A percentile compares a stretch with the other conserved stretches of the same genome.
These are phyloP conservation scores for Rhodomyrtus tomentosa DNA, from an alignment of 345 rosid species.

Conservation along the genomic window DNA sequence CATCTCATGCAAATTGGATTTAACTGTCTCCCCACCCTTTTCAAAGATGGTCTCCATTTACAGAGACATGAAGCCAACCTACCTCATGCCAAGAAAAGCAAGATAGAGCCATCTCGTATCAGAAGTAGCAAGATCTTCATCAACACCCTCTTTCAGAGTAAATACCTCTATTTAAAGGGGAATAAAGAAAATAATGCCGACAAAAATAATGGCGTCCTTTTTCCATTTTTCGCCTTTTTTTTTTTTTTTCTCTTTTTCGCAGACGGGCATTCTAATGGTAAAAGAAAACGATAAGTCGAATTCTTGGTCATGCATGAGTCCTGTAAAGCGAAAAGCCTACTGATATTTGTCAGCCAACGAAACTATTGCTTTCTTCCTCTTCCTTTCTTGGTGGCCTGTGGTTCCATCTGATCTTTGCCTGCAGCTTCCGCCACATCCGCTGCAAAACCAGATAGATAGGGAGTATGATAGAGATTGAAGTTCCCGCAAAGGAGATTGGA, in stretches of 20 bases:
- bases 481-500: not conserved
- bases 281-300: not conserved
- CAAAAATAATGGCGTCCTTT: not conserved
- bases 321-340: not conserved
- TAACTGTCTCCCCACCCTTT: not conserved
- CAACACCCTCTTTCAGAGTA: not conserved
- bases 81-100: not conserved
- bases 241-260: not conserved
- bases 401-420: conserved; percentile 66
- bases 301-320: not conserved
- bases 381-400: conserved; percentile 72
- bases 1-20: not conserved
- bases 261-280: not conserved
- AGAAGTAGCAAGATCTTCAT: not conserved
- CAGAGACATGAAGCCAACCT: not conserved
- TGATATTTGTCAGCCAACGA: not conserved
- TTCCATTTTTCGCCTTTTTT: not conserved
- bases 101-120: not conserved
- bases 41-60: not conserved
- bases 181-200: not conserved
- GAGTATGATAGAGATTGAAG: not conserved
- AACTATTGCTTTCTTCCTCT: conserved; percentile 80
- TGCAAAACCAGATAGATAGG: conserved; percentile 14
- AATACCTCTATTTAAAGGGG: not conserved
- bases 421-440: conserved; percentile 65